Conservation (phyloP, 2,329 filamentous ascomycete species). For the Exophiala sp. region DNA sequence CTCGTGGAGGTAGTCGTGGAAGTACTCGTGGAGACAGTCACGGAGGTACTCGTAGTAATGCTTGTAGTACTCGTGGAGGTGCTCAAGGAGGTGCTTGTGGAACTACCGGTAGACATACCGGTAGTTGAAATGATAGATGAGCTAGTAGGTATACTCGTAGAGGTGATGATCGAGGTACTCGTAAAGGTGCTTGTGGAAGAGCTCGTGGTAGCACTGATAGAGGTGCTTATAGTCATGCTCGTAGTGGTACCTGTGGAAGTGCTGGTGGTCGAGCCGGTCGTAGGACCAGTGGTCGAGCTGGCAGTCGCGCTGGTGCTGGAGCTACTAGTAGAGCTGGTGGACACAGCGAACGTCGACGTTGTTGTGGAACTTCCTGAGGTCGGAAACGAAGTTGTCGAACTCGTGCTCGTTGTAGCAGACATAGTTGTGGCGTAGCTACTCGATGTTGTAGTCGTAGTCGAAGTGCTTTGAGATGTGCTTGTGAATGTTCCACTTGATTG, state of each 20-base stretch:
- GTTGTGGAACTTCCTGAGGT: background rate
- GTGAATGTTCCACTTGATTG: no score
- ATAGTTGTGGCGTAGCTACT: background rate
- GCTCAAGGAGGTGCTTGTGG: no score
- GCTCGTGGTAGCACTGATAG: background rate
- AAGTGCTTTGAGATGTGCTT: background rate
- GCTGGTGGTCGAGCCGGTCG: no score
- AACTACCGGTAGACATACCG: no score
- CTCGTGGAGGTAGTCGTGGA: background rate
- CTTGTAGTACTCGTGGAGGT: no score
- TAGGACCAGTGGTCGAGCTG: no score
- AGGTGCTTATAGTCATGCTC: no score
- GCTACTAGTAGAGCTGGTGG: no score
- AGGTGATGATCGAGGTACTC: background rate
- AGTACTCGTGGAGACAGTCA: background rate
- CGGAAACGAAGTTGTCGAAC: background rate
- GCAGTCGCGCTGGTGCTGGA: no score
- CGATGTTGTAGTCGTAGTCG: background rate
- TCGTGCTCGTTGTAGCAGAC: background rate
- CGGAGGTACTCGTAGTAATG: background rate
- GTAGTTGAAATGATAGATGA: no score
- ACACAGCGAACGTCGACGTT: background rate
- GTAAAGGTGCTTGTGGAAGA: background rate
- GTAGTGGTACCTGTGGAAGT: no score
- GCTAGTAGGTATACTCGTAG: no score